phyloP scores from a whole-genome alignment of 2,329 filamentous ascomycete genomes.

The Byssoonygena ceratinophila region DNA sequence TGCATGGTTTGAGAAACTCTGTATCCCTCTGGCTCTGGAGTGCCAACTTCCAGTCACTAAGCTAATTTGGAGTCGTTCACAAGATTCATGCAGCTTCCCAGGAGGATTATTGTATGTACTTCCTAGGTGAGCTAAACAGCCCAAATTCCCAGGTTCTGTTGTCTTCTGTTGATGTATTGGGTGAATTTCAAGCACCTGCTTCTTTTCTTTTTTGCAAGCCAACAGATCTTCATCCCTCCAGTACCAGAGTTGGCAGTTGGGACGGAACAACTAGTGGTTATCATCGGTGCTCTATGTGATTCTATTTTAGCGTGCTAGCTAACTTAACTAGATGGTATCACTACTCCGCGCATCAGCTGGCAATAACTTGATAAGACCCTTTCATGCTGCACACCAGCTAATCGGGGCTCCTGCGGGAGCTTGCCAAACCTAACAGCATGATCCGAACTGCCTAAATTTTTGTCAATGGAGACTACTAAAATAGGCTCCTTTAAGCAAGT shows the following conservation, averaged over 20 bases:
- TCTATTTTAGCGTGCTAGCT: too few relatives aligned
- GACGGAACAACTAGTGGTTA: not conserved
- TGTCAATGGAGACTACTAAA: not conserved
- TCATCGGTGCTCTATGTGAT: not conserved
- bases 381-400: not conserved
- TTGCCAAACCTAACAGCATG: not conserved
- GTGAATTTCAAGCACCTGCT: too few relatives aligned
- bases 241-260: not conserved
- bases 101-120: not conserved
- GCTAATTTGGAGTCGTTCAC: not conserved
- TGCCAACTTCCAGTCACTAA: not conserved
- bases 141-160: too few relatives aligned
- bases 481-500: not conserved
- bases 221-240: not conserved
- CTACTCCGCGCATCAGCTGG: not conserved
- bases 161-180: too few relatives aligned
- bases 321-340: too few relatives aligned
- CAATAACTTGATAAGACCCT: not conserved
- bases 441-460: too few relatives aligned
- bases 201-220: not conserved
- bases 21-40: too few relatives aligned
- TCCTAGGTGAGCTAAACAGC: not conserved
- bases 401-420: not conserved
- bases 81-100: not conserved
- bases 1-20: not conserved